Conservation (phyloP, 2,329 filamentous ascomycete species). For the Colletotrichum sp. region DNA sequence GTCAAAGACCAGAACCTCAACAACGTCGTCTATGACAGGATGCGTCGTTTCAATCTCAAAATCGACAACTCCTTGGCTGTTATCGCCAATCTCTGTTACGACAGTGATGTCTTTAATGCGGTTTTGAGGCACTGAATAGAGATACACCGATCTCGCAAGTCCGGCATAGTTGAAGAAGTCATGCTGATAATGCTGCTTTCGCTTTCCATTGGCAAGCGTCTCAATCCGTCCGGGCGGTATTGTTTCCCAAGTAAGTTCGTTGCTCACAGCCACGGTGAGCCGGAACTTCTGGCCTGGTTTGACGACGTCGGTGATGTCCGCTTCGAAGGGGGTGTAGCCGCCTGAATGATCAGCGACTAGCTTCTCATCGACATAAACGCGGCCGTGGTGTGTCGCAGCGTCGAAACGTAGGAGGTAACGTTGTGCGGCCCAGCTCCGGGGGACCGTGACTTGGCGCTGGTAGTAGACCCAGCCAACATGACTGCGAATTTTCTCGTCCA, state of each 20-base stretch:
- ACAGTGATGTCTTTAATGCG: slow-evolving; percentile 29
- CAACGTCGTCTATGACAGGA: slow-evolving; percentile 8
- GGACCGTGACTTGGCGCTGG: slow-evolving; percentile 29
- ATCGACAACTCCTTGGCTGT: neutral
- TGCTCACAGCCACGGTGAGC: slow-evolving; percentile 34
- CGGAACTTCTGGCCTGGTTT: slow-evolving; percentile 27
- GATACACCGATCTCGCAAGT: slow-evolving; percentile 30
- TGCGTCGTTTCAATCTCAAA: slow-evolving; percentile 14
- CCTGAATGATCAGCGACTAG: slow-evolving; percentile 29
- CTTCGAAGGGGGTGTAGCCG: slow-evolving; percentile 32
- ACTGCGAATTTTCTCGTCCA: slow-evolving; percentile 26
- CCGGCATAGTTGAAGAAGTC: slow-evolving; percentile 36
- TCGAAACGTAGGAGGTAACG: slow-evolving; percentile 29
- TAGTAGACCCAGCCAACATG: slow-evolving; percentile 37
- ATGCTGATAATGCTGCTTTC: slow-evolving; percentile 30
- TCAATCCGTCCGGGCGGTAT: slow-evolving; percentile 29
- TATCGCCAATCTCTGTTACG: slow-evolving; percentile 23
- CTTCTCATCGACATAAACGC: slow-evolving; percentile 30
- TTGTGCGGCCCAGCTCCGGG: slow-evolving; percentile 22
- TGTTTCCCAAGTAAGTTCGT: slow-evolving; percentile 31
- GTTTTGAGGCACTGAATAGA: slow-evolving; percentile 27
- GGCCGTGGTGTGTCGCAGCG: slow-evolving; percentile 30
- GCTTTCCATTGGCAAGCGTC: slow-evolving; percentile 20
- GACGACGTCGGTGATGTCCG: slow-evolving; percentile 26
- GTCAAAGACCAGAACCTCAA: neutral